Percentiles rank a stretch among this genome's conserved stretches.
Evolutionary conservation across 1,139 yeast genomes (phyloP).

Genomic region (Kodamaea ohmeri): DNA sequence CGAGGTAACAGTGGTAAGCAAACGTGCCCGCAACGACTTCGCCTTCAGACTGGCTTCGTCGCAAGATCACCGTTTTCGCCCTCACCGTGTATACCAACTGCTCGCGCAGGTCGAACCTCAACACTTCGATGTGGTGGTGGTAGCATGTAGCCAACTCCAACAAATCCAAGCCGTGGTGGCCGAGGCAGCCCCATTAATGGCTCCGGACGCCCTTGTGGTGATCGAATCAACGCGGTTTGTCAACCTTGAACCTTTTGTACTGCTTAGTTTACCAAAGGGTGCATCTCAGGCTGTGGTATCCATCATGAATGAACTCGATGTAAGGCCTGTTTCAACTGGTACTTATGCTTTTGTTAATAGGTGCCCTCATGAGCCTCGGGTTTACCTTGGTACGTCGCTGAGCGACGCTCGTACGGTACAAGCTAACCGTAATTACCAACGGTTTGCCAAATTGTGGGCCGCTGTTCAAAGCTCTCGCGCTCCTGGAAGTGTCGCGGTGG

Average conservation of each 20-base stretch:
- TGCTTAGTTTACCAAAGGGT: slow-evolving; percentile 30
- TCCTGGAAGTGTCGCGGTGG: slow-evolving; percentile 24
- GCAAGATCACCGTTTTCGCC: slow-evolving; percentile 20
- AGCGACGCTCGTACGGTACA: slow-evolving; percentile 15
- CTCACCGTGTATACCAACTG: slow-evolving; percentile 21
- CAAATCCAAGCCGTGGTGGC: slow-evolving; percentile 36
- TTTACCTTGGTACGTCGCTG: slow-evolving; percentile 39
- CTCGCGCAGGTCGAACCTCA: slow-evolving; percentile 19
- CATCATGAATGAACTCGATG: slow-evolving; percentile 63
- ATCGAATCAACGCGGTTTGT: slow-evolving; percentile 71
- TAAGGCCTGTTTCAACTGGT: slow-evolving; percentile 36
- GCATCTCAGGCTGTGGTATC: slow-evolving; percentile 47
- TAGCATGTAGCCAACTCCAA: slow-evolving; percentile 41
- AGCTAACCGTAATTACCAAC: slow-evolving; percentile 24
- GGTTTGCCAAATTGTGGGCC: slow-evolving; percentile 30
- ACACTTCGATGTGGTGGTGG: slow-evolving; percentile 31
- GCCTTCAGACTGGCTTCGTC: slow-evolving; percentile 8
- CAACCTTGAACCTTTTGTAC: slow-evolving; percentile 66
- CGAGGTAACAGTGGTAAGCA: slow-evolving; percentile 35
- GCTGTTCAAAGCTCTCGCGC: slow-evolving; percentile 21
- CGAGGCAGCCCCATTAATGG: slow-evolving; percentile 27
- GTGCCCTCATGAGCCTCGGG: slow-evolving; percentile 35
- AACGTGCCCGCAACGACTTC: slow-evolving; percentile 8
- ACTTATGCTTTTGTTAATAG: slow-evolving; percentile 25
- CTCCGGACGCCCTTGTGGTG: slow-evolving; percentile 47